These are phyloP conservation scores for Lodderomyces jiufengensis DNA, from an alignment of 1,139 yeast species.

Conservation along the genomic window DNA sequence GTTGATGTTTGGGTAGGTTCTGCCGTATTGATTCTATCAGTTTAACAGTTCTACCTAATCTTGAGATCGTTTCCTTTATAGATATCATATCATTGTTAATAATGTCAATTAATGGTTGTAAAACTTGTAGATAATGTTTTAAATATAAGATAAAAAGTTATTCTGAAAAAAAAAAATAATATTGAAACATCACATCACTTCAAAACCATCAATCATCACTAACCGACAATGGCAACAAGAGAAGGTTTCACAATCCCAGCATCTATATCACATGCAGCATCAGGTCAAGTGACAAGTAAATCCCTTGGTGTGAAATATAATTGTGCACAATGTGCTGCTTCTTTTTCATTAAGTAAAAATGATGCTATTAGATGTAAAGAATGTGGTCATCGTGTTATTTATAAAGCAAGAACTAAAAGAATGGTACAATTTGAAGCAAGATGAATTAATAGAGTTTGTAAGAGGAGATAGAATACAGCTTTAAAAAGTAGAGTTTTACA, in stretches of 20 bases:
- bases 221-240: slow-evolving; percentile 54
- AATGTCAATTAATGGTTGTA: no score
- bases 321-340: slow-evolving; percentile 95
- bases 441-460: slow-evolving; percentile 14
- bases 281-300: slow-evolving; percentile 59
- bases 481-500: no score
- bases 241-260: slow-evolving; percentile 93
- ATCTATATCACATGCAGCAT: slow-evolving; percentile 64
- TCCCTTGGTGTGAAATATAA: slow-evolving; percentile 84
- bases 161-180: slow-evolving; percentile 6
- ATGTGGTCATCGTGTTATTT: slow-evolving; percentile 96
- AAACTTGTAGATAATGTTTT: no score
- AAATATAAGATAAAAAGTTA: not conserved
- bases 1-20: not conserved
- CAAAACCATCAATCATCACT: slow-evolving; percentile 3
- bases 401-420: slow-evolving; percentile 95
- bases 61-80: slow-evolving; percentile 16
- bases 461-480: no score
- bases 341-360: slow-evolving; percentile 81
- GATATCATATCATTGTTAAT: slow-evolving; percentile 13
- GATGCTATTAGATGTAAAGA: slow-evolving; percentile 98
- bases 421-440: slow-evolving; percentile 68
- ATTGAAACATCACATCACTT: slow-evolving; percentile 3
- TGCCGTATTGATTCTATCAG: slow-evolving; percentile 10
- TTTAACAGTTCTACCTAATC: slow-evolving; percentile 17